These are phyloP conservation scores for Trypanosoma grayi DNA, from an alignment of 208 protist species.

Conservation along the genomic window DNA sequence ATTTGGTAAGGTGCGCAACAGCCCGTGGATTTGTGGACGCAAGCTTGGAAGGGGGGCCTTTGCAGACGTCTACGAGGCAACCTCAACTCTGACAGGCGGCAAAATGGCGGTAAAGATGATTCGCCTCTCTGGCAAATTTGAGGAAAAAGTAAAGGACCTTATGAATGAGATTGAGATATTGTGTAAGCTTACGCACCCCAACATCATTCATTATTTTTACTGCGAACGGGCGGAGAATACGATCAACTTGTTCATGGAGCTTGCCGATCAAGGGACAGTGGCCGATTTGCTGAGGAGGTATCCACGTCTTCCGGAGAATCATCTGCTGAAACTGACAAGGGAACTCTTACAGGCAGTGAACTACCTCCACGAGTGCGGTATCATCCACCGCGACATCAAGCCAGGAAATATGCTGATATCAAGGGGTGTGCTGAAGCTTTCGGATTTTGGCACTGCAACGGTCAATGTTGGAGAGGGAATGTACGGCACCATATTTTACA, in stretches of 20 bases:
- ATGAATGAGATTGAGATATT: conserved; percentile 74
- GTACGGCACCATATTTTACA: conserved; percentile 62
- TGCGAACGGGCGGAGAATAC: conserved; percentile 54
- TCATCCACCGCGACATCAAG: conserved; percentile 50
- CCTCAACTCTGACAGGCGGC: conserved; percentile 58
- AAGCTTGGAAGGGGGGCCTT: conserved; percentile 65
- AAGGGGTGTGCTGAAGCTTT: conserved; percentile 70
- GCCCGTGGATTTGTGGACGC: conserved; percentile 56
- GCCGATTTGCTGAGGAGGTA: conserved; percentile 45
- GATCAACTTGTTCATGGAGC: conserved; percentile 82
- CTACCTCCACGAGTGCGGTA: conserved; percentile 58
- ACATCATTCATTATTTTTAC: conserved; percentile 85
- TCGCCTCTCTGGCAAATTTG: conserved; percentile 48
- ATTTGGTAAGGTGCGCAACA: conserved; percentile 59
- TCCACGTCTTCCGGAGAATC: conserved; percentile 43
- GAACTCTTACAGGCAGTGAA: conserved; percentile 70
- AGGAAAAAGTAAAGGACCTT: conserved; percentile 59
- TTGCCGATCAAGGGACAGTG: conserved; percentile 62
- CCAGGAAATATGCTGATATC: conserved; percentile 65
- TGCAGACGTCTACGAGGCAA: conserved; percentile 73
- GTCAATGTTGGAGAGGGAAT: conserved; percentile 43
- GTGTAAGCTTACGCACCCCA: conserved; percentile 62
- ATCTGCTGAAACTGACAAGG: conserved; percentile 53
- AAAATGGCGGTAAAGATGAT: conserved; percentile 89
- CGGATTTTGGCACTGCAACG: conserved; percentile 75